phyloP scores from a whole-genome alignment of 2,329 filamentous ascomycete species.

The Colletotrichum tofieldiae region DNA sequence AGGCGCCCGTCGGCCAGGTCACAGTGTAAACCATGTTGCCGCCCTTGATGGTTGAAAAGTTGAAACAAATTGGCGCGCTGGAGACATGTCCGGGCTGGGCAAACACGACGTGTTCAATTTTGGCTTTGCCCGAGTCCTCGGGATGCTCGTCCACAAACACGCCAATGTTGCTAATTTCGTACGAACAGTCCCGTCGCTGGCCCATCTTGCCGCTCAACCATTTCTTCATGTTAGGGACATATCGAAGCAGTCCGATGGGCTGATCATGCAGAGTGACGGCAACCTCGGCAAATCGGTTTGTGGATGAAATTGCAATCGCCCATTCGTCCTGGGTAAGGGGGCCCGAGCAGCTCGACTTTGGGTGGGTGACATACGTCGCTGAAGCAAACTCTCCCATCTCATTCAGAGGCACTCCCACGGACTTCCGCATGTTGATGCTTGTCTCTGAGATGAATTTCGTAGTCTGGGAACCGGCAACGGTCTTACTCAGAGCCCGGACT shows the following conservation, averaged over 20 bases:
- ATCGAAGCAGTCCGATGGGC: conserved; percentile 59
- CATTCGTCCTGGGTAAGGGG: conserved; percentile 50
- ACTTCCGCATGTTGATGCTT: conserved; percentile 58
- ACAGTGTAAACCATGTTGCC: conserved; percentile 56
- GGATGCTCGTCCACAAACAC: conserved; percentile 50
- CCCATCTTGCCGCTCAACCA: conserved; percentile 59
- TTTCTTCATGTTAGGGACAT: conserved; percentile 55
- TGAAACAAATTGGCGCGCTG: conserved; percentile 57
- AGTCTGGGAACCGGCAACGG: conserved; percentile 45
- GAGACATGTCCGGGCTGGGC: conserved; percentile 59
- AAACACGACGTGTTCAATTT: conserved; percentile 58
- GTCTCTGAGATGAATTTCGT: conserved; percentile 56
- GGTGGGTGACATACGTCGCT: conserved; percentile 48
- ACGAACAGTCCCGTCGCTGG: conserved; percentile 56
- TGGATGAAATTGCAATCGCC: conserved; percentile 51
- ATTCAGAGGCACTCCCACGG: conserved; percentile 50
- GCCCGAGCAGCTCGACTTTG: conserved; percentile 22
- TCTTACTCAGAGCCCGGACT: conserved; percentile 54
- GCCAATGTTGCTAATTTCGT: conserved; percentile 63
- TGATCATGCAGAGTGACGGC: conserved; percentile 46
- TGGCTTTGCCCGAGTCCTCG: conserved; percentile 7
- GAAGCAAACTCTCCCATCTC: conserved; percentile 57
- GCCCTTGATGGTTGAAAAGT: conserved; percentile 56
- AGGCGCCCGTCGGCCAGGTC: conserved; percentile 60
- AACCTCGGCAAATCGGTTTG: conserved; percentile 50